phyloP scores from a whole-genome alignment of 1,284 basidiomycete species.

The Apiotrichum gracile region DNA sequence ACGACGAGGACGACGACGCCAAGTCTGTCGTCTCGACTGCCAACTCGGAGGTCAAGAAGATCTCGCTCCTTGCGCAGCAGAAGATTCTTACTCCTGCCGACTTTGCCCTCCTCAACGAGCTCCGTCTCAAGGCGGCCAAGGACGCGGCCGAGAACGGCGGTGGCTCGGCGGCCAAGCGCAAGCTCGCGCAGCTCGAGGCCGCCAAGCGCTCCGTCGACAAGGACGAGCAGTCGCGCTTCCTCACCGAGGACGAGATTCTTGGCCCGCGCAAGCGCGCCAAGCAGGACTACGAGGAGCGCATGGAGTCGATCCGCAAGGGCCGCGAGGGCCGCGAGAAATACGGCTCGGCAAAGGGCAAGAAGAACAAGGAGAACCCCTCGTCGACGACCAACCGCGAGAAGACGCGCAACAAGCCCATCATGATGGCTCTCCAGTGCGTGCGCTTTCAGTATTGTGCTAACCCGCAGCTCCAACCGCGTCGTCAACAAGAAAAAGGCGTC shows the following conservation, averaged over 20 bases:
- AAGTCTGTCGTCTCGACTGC: constrained; percentile 40
- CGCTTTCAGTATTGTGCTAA: neutral
- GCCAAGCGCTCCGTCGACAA: constrained; percentile 54
- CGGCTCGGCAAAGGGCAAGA: constrained; percentile 80
- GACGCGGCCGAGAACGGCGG: constrained; percentile 66
- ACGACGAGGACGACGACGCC: constrained; percentile 33
- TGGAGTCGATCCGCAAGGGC: constrained; percentile 86
- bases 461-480: constrained; percentile 43
- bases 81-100: constrained; percentile 96
- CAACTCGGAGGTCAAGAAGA: constrained; percentile 41
- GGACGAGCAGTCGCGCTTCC: constrained; percentile 58
- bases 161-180: constrained; percentile 76
- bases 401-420: constrained; percentile 82
- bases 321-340: constrained; percentile 95
- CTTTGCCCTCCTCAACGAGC: constrained; percentile 86
- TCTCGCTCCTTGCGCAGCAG: constrained; percentile 46
- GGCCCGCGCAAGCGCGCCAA: constrained; percentile 93
- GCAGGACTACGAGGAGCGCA: constrained; percentile 87
- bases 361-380: constrained; percentile 69
- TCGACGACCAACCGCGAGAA: constrained; percentile 86
- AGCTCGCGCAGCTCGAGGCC: constrained; percentile 70
- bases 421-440: constrained; percentile 75
- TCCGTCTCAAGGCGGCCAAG: constrained; percentile 75
- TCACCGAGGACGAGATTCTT: constrained; percentile 87
- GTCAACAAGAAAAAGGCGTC: constrained; percentile 79